Evolutionary conservation across 1,284 basidiomycete species (phyloP).

Genomic region (Limonomyces culmigenus): DNA sequence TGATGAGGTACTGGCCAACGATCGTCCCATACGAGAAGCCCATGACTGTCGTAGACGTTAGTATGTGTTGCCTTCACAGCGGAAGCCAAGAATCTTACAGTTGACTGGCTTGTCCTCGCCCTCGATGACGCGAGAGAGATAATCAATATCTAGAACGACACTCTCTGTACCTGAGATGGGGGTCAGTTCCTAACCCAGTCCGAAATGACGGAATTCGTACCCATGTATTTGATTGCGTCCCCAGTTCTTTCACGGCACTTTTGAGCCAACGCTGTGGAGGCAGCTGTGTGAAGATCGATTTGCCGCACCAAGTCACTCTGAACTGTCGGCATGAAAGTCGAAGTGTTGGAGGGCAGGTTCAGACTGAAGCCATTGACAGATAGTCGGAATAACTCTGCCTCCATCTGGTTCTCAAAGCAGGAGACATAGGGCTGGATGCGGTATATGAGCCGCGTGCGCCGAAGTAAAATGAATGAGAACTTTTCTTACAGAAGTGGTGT

Average conservation of each 20-base stretch:
- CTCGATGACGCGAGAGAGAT: conserved; percentile 2
- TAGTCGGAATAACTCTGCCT: neutral
- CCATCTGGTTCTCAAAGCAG: conserved; percentile 1
- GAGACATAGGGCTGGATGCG: neutral
- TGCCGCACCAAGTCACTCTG: neutral
- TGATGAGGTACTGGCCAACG: conserved; percentile 3
- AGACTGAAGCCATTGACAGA: neutral
- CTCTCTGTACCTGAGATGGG: neutral
- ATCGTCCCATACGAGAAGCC: conserved; percentile 6
- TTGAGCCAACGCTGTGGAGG: neutral
- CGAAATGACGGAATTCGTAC: neutral
- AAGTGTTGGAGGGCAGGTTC: neutral
- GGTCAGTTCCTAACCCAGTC: neutral
- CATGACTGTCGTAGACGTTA: conserved; percentile 1
- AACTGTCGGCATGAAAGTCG: neutral
- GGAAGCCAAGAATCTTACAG: neutral
- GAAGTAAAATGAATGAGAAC: too few relatives aligned
- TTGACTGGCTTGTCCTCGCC: conserved; percentile 4
- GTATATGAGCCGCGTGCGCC: neutral
- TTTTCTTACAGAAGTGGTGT: neutral
- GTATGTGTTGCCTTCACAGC: conserved; percentile 1
- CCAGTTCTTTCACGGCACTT: conserved; percentile 1
- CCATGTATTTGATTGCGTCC: neutral
- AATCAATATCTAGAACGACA: conserved; percentile 2
- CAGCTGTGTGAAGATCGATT: neutral